Base-by-base conservation (phyloP, 2,329 filamentous ascomycete genomes). In the Fusarium proliferatum region DNA sequence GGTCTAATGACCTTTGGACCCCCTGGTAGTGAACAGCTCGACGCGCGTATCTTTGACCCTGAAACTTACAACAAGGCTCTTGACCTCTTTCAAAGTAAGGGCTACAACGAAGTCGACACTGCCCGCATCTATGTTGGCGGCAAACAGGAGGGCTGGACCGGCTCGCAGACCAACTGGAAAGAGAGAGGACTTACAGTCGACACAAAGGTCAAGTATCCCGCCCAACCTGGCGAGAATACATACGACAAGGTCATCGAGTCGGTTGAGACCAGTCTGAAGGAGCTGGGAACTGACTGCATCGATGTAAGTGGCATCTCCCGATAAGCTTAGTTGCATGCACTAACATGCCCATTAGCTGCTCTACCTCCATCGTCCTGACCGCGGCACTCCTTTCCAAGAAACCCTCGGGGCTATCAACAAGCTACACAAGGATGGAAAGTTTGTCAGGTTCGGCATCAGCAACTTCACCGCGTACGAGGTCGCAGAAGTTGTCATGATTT, bases 401-500 rank as follows among this genome's bases (percentile, higher is more conserved):
- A 96, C 95, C 0, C 86, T 97, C 23, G 88, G 91, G 76, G 93
- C 92, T 9, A 86, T 95, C 67, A 89, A 97, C 80, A 90, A 94
- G 82, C 84, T 97, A 58, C 94, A 97, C 86, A 94, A 94, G 82
- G 89, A 93, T 64, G 94, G 94, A 68, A 96, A 96, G 80, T 97
- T 98, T 78, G 90, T 94, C 26, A 88, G 89, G 58, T 85, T 97
- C 17, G 95, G 94, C 4, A 83, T 98, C 66, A 93, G 90, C 76
- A 97, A 97, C 84, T 97, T 91, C 80, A 93, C 94, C 1, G 92
- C 94, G 1, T 96, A 92, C 79, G 95, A 97, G 81, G 93, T 97
- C 15, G 94, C 94, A 1, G 95, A 97, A 83, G 89, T 97, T 15
- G 92, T 92, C 64, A 89, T 94, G 81, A 92, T 91, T 43, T 96